These are phyloP conservation scores for Penicillium herquei DNA, from an alignment of 495 filamentous ascomycete species.

Conservation along the genomic window DNA sequence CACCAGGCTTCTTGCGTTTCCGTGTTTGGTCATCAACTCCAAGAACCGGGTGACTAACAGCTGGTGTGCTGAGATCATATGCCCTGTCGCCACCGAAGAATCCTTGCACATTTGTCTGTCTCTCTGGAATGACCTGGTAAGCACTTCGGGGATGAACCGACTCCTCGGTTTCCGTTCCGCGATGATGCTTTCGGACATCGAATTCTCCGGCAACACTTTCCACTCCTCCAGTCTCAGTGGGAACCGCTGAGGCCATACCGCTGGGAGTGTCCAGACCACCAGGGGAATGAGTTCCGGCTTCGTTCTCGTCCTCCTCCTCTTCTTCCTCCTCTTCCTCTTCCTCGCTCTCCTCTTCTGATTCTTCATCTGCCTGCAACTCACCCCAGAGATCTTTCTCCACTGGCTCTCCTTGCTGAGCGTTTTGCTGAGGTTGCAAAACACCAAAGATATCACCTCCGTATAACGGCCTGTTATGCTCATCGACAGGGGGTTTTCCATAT, in stretches of 20 bases:
- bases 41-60: constrained; percentile 62
- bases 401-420: constrained; percentile 66
- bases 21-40: constrained; percentile 76
- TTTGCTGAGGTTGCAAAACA: constrained; percentile 64
- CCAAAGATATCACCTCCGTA: constrained; percentile 96
- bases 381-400: constrained; percentile 91
- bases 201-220: constrained; percentile 83
- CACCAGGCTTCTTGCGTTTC: constrained; percentile 92
- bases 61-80: constrained; percentile 71
- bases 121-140: constrained; percentile 89
- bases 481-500: constrained; percentile 92
- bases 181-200: constrained; percentile 81
- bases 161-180: constrained; percentile 89
- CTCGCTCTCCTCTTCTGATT: constrained; percentile 76
- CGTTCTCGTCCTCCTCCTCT: constrained; percentile 68
- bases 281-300: constrained; percentile 68
- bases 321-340: constrained; percentile 71
- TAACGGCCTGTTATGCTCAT: constrained; percentile 84
- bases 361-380: constrained; percentile 81
- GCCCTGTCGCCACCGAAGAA: constrained; percentile 94
- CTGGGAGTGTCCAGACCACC: constrained; percentile 78
- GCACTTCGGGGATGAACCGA: constrained; percentile 67
- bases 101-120: constrained; percentile 75
- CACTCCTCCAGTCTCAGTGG: constrained; percentile 69
- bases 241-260: constrained; percentile 75